Evolutionary conservation across 129 eudicot species (phyloP), one percentile per base, ranked within the genome.

Genomic region (Artemisia tridentata): DNA sequence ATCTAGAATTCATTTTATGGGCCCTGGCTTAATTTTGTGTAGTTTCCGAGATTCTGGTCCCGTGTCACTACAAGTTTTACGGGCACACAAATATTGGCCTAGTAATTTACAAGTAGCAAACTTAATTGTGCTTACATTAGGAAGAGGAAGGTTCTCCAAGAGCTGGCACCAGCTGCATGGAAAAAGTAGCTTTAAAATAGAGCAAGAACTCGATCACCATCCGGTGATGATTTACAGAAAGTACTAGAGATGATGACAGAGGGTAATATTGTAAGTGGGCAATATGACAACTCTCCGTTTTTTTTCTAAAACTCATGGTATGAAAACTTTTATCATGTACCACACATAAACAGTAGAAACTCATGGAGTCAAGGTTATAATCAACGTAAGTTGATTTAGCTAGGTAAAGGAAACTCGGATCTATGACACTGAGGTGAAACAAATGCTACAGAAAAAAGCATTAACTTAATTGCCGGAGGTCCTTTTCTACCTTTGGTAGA

Each of bases 61-160:
- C 60, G 16, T 14, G 63, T 20, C 29, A 13, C 63, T 2, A 20
- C 3, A 11, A 9, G 27, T 57, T 19, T 9, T 0, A 12, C 29
- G 1, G 15, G 10, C 68, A 11, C 38, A 66, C 34, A 34, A 41
- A 5, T 49, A 61, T 38, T 23, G 51, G 65, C 21, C 48, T 21
- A 11, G 50, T 34, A 47, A 60, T 51, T 70, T 14, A 43, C 45
- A 23, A 20, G 51, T 7, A 72, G 12, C 31, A 53, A 65, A 58
- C 27, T 14, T 21, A 21, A 21, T 21, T 8, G 50, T 67, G 70
- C 90, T 82, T 72, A 85, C 90, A 73, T 85, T 85, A 56, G 96
- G 91, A 61, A 90, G 90, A 56, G 88, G 84, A 63, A 90, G 88
- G 68, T 81, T 84, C 81, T 90, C 95, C 85, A 90, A 83, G 67